Conservation (phyloP, 108 stramenopile genomes). For the Aureococcus anophagefferens region DNA sequence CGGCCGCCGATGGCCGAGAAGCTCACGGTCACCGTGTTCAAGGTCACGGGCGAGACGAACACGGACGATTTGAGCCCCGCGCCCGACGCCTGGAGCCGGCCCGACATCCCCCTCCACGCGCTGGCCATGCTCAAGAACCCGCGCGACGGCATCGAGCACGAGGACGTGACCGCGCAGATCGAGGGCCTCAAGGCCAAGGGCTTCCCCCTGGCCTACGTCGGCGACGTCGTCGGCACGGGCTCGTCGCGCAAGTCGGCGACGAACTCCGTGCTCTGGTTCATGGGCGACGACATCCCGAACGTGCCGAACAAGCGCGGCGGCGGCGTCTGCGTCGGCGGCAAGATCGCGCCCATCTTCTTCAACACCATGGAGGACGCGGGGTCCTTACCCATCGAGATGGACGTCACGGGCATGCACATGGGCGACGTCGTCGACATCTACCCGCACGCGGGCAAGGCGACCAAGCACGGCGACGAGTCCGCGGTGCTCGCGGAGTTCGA, state of each 20-base stretch:
- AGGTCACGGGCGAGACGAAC: slow-evolving; percentile 94
- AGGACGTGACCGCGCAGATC: slow-evolving; percentile 64
- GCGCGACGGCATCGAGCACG: slow-evolving; percentile 69
- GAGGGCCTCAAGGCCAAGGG: slow-evolving; percentile 74
- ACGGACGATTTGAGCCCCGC: slow-evolving; percentile 87
- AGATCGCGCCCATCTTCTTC: slow-evolving; percentile 95
- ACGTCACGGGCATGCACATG: slow-evolving; percentile 68
- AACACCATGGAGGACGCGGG: slow-evolving; percentile 96
- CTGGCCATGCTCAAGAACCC: slow-evolving; percentile 89
- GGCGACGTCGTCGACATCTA: slow-evolving; percentile 89
- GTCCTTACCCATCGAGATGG: slow-evolving; percentile 85
- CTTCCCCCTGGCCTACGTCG: slow-evolving; percentile 80
- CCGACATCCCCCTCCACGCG: slow-evolving; percentile 88
- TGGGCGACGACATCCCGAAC: slow-evolving; percentile 85
- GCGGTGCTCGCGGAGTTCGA: slow-evolving; percentile 60
- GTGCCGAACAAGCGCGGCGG: slow-evolving; percentile 82
- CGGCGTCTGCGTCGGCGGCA: slow-evolving; percentile 77
- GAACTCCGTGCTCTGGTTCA: slow-evolving; percentile 86
- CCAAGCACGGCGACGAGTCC: slow-evolving; percentile 52
- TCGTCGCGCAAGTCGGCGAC: slow-evolving; percentile 82
- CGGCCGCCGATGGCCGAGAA: slow-evolving; percentile 69
- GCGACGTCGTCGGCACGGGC: slow-evolving; percentile 93
- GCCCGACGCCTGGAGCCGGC: slow-evolving; percentile 88
- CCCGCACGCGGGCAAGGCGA: slow-evolving; percentile 71
- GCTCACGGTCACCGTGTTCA: slow-evolving; percentile 87